Base-by-base conservation (phyloP, 2,329 filamentous ascomycete species). In the Trichoderma harzianum region DNA sequence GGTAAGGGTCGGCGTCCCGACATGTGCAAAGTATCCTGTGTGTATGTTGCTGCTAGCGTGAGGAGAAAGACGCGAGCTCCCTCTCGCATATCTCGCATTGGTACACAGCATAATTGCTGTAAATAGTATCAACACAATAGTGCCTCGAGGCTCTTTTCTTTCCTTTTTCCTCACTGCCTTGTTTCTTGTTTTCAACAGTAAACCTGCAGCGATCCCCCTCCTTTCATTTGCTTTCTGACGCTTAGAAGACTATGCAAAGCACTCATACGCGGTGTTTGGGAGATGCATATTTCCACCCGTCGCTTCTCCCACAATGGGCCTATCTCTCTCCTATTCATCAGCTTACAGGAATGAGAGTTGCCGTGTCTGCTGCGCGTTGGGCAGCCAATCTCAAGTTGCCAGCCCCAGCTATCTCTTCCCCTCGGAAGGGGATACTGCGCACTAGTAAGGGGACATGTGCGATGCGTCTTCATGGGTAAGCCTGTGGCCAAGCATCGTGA, bases 51-150 rank as follows among this genome's bases (percentile, higher is more conserved):
- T 21, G 11, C 53, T 69, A 69, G 65, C 65, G 53, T 60, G 53
- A 26, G 65, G 53, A 68, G 53, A 68, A 58, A n/a, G 34, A 30
- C 1, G n/a, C 14, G 26, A 68, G 55, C 28, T 34, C 60, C 5
- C 65, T 24, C 65, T 69, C 65, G 55, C 65, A 69, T 32, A 24
- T 60, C 55, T 69, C 55, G 65, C 34, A 32, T 60, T 14, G 55
- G 39, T 47, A n/a, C 53, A 30, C 24, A 68, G 12, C 26, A 60
- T 18, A 36, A 26, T 11, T 39, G 53, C 53, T 68, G 34, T 14
- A 58, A 28, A n/a, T 39, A 39, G 21, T 57, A 11, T 51, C 53
- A 58, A 39, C 32, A 30, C 53, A 39, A 34, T 28, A 43, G 53
- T 21, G 34, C 5, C 32, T 6, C 11, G 4, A 30, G 4, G 18